phyloP scores from a whole-genome alignment of 1,139 yeast species.

The Martiniozyma asiatica region DNA sequence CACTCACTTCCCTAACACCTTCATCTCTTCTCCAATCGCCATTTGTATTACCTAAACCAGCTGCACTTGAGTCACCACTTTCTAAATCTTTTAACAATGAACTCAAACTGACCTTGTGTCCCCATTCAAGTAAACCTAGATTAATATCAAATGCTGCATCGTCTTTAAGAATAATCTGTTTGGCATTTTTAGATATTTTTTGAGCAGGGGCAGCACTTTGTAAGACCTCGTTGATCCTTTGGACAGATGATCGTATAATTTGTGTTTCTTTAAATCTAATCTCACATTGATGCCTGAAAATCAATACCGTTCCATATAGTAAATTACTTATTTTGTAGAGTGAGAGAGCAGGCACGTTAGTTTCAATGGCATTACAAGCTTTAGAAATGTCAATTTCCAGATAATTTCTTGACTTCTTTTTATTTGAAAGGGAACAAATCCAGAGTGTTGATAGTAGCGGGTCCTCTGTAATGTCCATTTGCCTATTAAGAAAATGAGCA shows the following conservation, averaged over 20 bases:
- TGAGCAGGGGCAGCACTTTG: background rate
- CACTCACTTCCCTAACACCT: conserved; percentile 3
- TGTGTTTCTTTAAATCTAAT: conserved; percentile 9
- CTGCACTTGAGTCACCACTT: background rate
- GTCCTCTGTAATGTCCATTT: no score
- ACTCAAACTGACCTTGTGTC: background rate
- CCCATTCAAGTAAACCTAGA: conserved; percentile 13
- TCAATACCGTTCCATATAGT: conserved; percentile 44
- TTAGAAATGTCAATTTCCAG: conserved; percentile 38
- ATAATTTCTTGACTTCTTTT: no score
- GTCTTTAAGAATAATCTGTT: conserved; percentile 21
- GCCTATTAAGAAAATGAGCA: no score
- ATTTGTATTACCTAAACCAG: background rate
- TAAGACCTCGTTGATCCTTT: conserved; percentile 3
- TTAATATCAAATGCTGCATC: conserved; percentile 32
- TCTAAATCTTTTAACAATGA: background rate
- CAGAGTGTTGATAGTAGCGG: no score
- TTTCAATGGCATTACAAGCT: conserved; percentile 28
- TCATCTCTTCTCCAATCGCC: conserved; percentile 3
- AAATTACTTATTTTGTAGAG: conserved; percentile 39
- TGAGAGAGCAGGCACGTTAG: conserved; percentile 22
- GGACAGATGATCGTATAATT: conserved; percentile 7
- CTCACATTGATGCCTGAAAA: conserved; percentile 26
- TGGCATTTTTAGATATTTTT: no score
- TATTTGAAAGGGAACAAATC: no score